These are phyloP conservation scores for Desmodesmus armatus DNA, from an alignment of 139 green algal species.

Conservation along the genomic window DNA sequence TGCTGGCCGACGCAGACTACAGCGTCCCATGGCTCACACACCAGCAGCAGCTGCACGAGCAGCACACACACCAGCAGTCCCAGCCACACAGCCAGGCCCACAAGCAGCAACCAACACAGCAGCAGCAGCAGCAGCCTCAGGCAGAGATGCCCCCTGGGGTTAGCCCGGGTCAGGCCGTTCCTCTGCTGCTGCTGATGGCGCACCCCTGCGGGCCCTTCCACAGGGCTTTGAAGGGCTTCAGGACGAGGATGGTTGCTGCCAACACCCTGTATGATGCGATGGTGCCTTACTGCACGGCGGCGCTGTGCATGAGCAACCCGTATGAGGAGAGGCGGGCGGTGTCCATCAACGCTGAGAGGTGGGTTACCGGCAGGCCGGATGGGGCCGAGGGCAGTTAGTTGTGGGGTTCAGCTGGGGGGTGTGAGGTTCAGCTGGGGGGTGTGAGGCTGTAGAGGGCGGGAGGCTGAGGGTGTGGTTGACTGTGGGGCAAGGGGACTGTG, in stretches of 20 bases:
- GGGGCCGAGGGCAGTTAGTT: too few species aligned
- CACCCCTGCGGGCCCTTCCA: slow-evolving; percentile 12
- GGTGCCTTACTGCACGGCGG: slow-evolving; percentile 49
- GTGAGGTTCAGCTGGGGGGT: too few species aligned
- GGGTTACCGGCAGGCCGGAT: too few species aligned
- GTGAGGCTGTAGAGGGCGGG: too few species aligned
- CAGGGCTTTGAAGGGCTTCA: slow-evolving; percentile 9
- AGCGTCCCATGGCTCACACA: slow-evolving; percentile 13
- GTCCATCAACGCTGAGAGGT: neutral
- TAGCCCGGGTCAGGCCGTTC: neutral
- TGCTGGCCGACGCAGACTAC: slow-evolving; percentile 38
- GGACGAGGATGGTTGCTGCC: neutral
- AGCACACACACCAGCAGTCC: neutral
- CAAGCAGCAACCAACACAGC: neutral
- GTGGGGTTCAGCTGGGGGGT: too few species aligned
- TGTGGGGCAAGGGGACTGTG: too few species aligned
- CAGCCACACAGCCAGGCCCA: neutral
- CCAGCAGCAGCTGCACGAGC: slow-evolving; percentile 30
- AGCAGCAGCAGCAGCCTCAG: slow-evolving; percentile 23
- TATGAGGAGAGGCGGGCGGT: neutral
- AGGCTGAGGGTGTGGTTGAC: too few species aligned
- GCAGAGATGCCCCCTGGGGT: neutral
- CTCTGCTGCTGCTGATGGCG: slow-evolving; percentile 46
- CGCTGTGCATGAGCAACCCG: slow-evolving; percentile 30
- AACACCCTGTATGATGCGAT: slow-evolving; percentile 39